A percentile compares a stretch with the other conserved stretches of the same genome.
Evolutionary conservation across 192 early-diverging fungal species (phyloP).

Genomic region (Coemansia sp.): DNA sequence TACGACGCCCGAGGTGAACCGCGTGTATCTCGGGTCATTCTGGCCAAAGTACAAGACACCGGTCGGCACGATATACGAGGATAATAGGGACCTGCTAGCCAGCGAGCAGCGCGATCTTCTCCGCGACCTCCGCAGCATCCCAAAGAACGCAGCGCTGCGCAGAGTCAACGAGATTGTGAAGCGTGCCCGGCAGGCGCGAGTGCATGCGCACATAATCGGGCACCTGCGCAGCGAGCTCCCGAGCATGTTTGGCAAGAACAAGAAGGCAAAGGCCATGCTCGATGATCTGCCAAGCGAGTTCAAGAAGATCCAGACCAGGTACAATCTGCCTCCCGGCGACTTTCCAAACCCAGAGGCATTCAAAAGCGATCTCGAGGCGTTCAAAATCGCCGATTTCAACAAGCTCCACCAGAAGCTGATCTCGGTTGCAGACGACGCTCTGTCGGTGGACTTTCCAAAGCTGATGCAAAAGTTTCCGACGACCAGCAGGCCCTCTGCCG

Average conservation of each 20-base stretch:
- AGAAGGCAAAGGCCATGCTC: constrained; percentile 72
- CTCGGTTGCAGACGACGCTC: constrained; percentile 67
- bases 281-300: constrained; percentile 75
- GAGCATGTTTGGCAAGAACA: constrained; percentile 74
- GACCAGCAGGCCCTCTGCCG: constrained; percentile 35
- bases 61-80: constrained; percentile 66
- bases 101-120: constrained; percentile 79
- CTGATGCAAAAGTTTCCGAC: constrained; percentile 77
- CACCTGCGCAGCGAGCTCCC: constrained; percentile 85
- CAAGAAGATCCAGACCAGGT: constrained; percentile 64
- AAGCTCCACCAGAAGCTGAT: constrained; percentile 72
- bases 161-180: constrained; percentile 93
- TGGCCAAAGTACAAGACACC: constrained; percentile 67
- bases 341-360: constrained; percentile 81
- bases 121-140: constrained; percentile 69
- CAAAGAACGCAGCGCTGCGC: constrained; percentile 77
- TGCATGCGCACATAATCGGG: constrained; percentile 83
- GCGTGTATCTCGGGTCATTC: constrained; percentile 82
- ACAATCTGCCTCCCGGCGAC: constrained; percentile 76
- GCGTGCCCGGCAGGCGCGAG: constrained; percentile 72
- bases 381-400: constrained; percentile 82
- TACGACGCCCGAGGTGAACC: constrained; percentile 83
- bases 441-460: constrained; percentile 69
- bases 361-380: constrained; percentile 63
- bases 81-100: constrained; percentile 66